These are phyloP conservation scores for Arthrobotrys conoides DNA, from an alignment of 2,329 filamentous ascomycete genomes.

Conservation along the genomic window DNA sequence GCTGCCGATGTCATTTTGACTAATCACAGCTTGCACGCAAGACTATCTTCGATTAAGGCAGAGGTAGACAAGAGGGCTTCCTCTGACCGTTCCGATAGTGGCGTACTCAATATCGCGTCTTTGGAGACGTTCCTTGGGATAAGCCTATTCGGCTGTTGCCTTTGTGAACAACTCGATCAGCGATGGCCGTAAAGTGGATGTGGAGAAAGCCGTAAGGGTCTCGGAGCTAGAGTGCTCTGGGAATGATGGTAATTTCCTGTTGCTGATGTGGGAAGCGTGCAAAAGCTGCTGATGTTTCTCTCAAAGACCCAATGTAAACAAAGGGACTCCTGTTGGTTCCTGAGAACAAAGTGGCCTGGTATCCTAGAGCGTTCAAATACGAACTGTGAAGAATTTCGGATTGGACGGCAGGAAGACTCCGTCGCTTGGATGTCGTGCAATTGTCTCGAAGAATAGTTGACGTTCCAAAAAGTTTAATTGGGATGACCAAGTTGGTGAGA, in stretches of 20 bases:
- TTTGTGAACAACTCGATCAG: slow-evolving; percentile 39
- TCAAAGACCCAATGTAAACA: slow-evolving; percentile 28
- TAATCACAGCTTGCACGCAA: slow-evolving; percentile 51
- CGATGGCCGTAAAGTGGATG: slow-evolving; percentile 16
- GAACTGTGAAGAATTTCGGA: background rate
- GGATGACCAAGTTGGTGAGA: slow-evolving; percentile 59
- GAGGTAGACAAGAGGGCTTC: slow-evolving; percentile 58
- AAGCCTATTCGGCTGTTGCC: slow-evolving; percentile 49
- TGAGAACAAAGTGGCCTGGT: background rate
- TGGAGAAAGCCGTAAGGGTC: background rate
- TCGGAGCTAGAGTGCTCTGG: slow-evolving; percentile 26
- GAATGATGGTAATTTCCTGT: slow-evolving; percentile 13
- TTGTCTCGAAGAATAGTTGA: slow-evolving; percentile 33
- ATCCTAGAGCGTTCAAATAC: slow-evolving; percentile 19
- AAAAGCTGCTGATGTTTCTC: background rate
- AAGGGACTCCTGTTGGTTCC: slow-evolving; percentile 7
- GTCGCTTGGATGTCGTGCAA: slow-evolving; percentile 17
- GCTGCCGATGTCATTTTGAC: slow-evolving; percentile 62
- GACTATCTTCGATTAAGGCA: slow-evolving; percentile 56
- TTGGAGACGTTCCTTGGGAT: slow-evolving; percentile 45
- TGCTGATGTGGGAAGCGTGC: background rate
- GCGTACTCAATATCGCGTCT: slow-evolving; percentile 59
- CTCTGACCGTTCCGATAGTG: slow-evolving; percentile 58
- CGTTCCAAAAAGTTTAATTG: slow-evolving; percentile 54
- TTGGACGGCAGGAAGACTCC: slow-evolving; percentile 8